Evolutionary conservation across 495 filamentous ascomycete species (phyloP).

Genomic region (Daldinia grandis): DNA sequence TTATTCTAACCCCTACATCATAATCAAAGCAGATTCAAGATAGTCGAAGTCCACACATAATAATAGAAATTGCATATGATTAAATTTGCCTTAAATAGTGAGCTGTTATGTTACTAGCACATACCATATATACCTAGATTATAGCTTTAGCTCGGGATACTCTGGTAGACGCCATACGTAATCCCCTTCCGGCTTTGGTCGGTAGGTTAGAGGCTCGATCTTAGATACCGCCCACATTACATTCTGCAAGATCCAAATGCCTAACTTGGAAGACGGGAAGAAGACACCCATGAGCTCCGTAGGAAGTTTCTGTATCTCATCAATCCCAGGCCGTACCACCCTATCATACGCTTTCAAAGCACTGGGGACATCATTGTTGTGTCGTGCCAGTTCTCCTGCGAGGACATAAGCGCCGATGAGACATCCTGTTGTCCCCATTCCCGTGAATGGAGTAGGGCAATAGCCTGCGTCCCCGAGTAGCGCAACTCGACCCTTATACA

Average conservation of each 20-base stretch:
- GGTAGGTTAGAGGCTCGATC: slow-evolving; percentile 39
- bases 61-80: too few relatives aligned
- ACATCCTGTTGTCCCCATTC: slow-evolving; percentile 55
- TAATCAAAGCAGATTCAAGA: too few relatives aligned
- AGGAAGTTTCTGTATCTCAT: slow-evolving; percentile 46
- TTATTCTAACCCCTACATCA: too few relatives aligned
- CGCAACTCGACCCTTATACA: slow-evolving; percentile 51
- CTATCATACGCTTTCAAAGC: slow-evolving; percentile 54
- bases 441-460: slow-evolving; percentile 55
- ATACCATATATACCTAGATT: too few relatives aligned
- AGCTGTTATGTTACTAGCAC: too few relatives aligned
- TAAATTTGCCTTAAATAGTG: too few relatives aligned
- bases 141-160: slow-evolving; percentile 48
- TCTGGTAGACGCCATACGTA: slow-evolving; percentile 52
- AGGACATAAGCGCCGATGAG: slow-evolving; percentile 62
- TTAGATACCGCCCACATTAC: slow-evolving; percentile 46
- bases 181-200: slow-evolving; percentile 37
- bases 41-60: too few relatives aligned
- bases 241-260: slow-evolving; percentile 43
- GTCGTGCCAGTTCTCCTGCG: slow-evolving; percentile 59
- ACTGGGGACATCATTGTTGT: slow-evolving; percentile 21
- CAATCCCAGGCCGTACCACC: slow-evolving; percentile 50
- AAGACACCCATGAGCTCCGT: slow-evolving; percentile 21
- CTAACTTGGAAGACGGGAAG: slow-evolving; percentile 41
- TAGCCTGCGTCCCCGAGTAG: slow-evolving; percentile 63